Base-by-base conservation (phyloP, 805 yeast species). In the Zygosaccharomyces bisporus region DNA sequence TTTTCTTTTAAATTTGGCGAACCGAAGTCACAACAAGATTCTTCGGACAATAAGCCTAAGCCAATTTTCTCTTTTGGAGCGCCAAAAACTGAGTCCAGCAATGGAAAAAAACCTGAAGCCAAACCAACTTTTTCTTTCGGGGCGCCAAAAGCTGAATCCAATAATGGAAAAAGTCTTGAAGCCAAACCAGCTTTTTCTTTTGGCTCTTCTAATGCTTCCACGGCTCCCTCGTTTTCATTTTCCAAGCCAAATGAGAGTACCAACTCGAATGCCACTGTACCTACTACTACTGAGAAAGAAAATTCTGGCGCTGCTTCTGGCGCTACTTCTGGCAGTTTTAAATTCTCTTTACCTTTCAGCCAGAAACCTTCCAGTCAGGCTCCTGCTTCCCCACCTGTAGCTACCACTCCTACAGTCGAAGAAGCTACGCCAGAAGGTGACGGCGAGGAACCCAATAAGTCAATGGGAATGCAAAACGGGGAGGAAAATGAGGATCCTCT, bases 401-500 rank as follows among this genome's bases (percentile, higher is more conserved):
- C 57, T 13, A 14, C 46, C 53, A 1, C 32, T 16, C 2, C 25
- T 21, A 21, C 52, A 3, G 63, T 56, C 4, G 64, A 55, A 18
- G 76, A 67, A 3, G 66, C 64, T 10, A 69, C 58, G 8, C 71
- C 66, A 17, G 73, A 71, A 31, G 77, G 68, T 36, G 75, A 72
- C 45, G 72, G 71, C 2, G 71, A 71, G 33, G 72, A 81, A 43
- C 71, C 80, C 9, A 77, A 75, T 4, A 75, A 70, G 13, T 71
- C 55, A 9, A 46, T 61, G 18, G 53, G 51, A 14, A 29, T 75
- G 53, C 76, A 75, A 9, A 85, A 91, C 6, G 97, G 96, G 14
- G 97, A 91, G 67, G 96, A 89, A 66, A 75, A 78, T 43, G 97
- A 91, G 67, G 78, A 72, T 1, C 60, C 73, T 0, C 56, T 77